Evolutionary conservation across 129 eudicot genomes (phyloP), one percentile per base, ranked within the genome.

Genomic region (Flaveria sonorensis): DNA sequence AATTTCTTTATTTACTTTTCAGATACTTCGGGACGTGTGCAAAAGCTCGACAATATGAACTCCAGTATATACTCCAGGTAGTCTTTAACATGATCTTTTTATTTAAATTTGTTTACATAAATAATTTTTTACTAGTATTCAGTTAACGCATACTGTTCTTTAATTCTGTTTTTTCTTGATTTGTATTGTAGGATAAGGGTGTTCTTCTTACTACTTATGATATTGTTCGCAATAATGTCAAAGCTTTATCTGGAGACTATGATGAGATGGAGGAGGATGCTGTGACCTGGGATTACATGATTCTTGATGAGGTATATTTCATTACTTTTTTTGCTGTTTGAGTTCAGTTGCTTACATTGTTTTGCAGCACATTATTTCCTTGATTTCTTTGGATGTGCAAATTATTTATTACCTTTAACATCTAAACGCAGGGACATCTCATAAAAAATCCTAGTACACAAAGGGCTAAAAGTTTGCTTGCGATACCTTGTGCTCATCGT

Each of bases 361-460:
- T 24, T 30, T 74, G 19, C 61, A 12, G 16, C 50, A 45, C 50
- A 45, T 45, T 45, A 45, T 30, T 77, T 68, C 12, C 3, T 71
- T 51, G 16, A 39, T 71, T 60, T n/a, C 3, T 63, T 64, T 1
- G 6, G 16, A 55, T 23, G 6, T 39, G 50, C 16, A 63, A 71
- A 56, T 23, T 40, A 71, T 45, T 18, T 65, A 2, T 71, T 64
- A 56, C 59, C n/a, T 53, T 77, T 71, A 71, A 57, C 24, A 53
- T 70, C 56, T 68, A 60, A 69, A 71, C 52, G 46, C 73, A 94
- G 99, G 99, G 99, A 11, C 99, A 94, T 82, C 92, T 94, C 61
- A 94, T 94, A 67, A 94, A 94, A 83, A 94, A 94, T 86, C 97
- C 99, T 26, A 91, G 89, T 79, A 95, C 99, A 46, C 99, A 95